Percentiles rank a stretch among this genome's conserved stretches.
Conservation (phyloP, 2,329 filamentous ascomycete genomes). For the Trichoderma afroharzianum region DNA sequence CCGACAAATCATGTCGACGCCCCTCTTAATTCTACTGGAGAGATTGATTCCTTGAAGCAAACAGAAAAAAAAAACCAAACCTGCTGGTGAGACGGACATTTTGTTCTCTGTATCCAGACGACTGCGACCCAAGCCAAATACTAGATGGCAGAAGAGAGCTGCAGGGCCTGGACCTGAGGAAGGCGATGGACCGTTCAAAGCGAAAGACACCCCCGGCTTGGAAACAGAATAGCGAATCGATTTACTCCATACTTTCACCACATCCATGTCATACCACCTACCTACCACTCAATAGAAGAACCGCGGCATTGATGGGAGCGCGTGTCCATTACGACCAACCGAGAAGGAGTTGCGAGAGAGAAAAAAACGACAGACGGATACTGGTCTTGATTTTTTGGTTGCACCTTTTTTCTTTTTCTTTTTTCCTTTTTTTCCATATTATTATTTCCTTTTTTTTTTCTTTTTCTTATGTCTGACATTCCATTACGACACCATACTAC, state of each 20-base stretch:
- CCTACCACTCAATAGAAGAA: conserved; percentile 26
- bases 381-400: conserved; percentile 24
- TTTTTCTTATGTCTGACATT: conserved; percentile 32
- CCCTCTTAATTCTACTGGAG: conserved; percentile 12
- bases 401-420: conserved; percentile 18
- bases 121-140: not conserved
- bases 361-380: conserved; percentile 21
- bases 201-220: conserved; percentile 2
- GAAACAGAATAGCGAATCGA: conserved; percentile 12
- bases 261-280: conserved; percentile 20
- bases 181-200: conserved; percentile 5
- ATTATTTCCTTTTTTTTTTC: conserved; percentile 18
- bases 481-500: conserved; percentile 34
- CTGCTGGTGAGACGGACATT: not conserved
- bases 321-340: conserved; percentile 24
- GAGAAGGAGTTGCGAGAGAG: conserved; percentile 17
- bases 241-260: conserved; percentile 4
- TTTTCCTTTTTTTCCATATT: conserved; percentile 2
- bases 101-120: not conserved
- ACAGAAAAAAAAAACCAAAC: not conserved
- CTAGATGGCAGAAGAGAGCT: not conserved
- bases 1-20: conserved; percentile 13
- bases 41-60: conserved; percentile 8
- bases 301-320: conserved; percentile 21
- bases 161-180: not conserved